phyloP scores from a whole-genome alignment of 441 rosid genomes.

The Populus tomentosa region DNA sequence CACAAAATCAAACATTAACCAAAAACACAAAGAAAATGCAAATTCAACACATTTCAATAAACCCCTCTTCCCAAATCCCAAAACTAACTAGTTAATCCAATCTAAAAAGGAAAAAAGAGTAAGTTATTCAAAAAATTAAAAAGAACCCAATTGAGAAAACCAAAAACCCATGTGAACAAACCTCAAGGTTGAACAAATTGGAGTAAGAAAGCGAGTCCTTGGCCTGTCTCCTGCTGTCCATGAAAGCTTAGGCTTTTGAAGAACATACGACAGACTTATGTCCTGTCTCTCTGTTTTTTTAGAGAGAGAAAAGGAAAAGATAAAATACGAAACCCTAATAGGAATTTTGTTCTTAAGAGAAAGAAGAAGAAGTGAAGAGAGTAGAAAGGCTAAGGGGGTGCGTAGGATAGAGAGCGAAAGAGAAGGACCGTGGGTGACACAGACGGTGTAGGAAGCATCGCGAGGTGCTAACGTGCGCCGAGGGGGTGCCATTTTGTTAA shows the following conservation, averaged over 20 bases:
- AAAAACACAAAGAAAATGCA: conserved; percentile 16
- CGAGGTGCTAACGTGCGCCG: conserved; percentile 42
- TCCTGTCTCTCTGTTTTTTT: not conserved
- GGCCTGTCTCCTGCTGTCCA: conserved; percentile 69
- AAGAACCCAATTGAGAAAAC: conserved; percentile 15
- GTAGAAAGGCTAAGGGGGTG: conserved; percentile 31
- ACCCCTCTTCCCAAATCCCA: not conserved
- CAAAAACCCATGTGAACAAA: conserved; percentile 27
- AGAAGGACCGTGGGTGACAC: conserved; percentile 32
- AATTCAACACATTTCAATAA: not conserved
- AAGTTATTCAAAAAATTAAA: not conserved
- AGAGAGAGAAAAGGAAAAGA: not conserved
- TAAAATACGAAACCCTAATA: conserved; percentile 4
- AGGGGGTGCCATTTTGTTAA: not conserved
- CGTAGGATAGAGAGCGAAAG: conserved; percentile 37
- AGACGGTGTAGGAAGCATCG: conserved; percentile 37
- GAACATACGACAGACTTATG: not conserved
- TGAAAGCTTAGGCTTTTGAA: conserved; percentile 15
- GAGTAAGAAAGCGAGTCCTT: conserved; percentile 64
- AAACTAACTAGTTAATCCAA: conserved; percentile 15
- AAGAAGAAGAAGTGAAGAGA: conserved; percentile 5
- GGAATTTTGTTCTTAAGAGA: not conserved
- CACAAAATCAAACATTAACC: conserved; percentile 1
- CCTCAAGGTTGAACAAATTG: conserved; percentile 96
- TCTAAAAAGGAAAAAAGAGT: not conserved